Conservation (phyloP, 257 asterid species). For the Mentha longifolia region DNA sequence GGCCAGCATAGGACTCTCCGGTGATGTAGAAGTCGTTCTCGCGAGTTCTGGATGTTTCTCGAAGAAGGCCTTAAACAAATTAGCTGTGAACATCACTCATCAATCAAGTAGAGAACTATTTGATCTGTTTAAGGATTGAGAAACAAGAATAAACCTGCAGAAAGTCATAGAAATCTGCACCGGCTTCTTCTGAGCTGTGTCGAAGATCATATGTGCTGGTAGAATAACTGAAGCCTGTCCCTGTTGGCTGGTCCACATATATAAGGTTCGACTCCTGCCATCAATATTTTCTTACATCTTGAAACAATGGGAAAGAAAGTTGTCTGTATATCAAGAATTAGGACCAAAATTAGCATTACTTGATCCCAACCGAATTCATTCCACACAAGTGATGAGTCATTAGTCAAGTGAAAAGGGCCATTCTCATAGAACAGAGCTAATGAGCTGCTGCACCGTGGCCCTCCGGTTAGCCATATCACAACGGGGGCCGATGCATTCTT, state of each 20-base stretch:
- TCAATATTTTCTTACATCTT: not conserved
- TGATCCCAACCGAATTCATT: conserved; percentile 89
- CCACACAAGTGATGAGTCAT: conserved; percentile 60
- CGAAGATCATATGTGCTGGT: conserved; percentile 25
- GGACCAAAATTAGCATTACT: conserved; percentile 39
- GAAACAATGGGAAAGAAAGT: not conserved
- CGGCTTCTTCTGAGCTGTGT: conserved; percentile 27
- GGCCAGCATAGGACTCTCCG: conserved; percentile 51
- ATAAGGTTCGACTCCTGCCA: conserved; percentile 39
- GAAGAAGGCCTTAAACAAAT: conserved; percentile 42
- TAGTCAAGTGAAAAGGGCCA: conserved; percentile 70
- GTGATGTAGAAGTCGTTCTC: conserved; percentile 48
- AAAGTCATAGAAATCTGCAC: conserved; percentile 41
- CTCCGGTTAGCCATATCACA: conserved; percentile 81
- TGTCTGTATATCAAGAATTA: not conserved
- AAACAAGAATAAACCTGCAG: conserved; percentile 19
- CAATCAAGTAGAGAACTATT: not conserved
- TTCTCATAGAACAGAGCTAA: conserved; percentile 80
- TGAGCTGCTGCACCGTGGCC: conserved; percentile 86
- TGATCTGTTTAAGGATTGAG: conserved; percentile 1
- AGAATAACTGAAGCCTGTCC: conserved; percentile 40
- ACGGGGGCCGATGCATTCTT: conserved; percentile 58
- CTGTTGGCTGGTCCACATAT: conserved; percentile 42
- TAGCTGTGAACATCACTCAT: not conserved
- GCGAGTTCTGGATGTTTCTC: conserved; percentile 32